These are phyloP conservation scores for Fusarium dlaminii DNA, from an alignment of 2,329 filamentous ascomycete species.

Conservation along the genomic window DNA sequence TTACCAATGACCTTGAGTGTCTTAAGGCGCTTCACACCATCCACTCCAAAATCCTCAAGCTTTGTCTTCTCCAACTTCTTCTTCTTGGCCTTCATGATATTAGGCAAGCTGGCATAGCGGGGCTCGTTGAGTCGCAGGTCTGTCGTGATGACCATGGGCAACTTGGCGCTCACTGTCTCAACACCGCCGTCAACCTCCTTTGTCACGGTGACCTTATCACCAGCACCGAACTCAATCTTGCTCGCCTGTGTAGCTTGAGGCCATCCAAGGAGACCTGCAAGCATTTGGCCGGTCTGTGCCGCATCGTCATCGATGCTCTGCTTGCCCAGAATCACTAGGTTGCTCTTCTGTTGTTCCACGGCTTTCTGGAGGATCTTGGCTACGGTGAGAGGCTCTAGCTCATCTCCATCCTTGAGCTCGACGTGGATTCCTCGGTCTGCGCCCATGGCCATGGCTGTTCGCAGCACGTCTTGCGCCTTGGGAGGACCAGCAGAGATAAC, in stretches of 20 bases:
- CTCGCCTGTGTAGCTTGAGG: slow-evolving; percentile 93
- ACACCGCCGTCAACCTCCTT: slow-evolving; percentile 95
- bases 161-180: slow-evolving; percentile 84
- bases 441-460: slow-evolving; percentile 98
- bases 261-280: slow-evolving; percentile 92
- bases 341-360: slow-evolving; percentile 84
- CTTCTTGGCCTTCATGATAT: slow-evolving; percentile 99
- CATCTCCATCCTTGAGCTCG: slow-evolving; percentile 77
- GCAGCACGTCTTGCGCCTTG: slow-evolving; percentile 87
- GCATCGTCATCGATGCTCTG: slow-evolving; percentile 98
- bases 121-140: slow-evolving; percentile 96
- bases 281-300: slow-evolving; percentile 97
- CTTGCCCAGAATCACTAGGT: slow-evolving; percentile 94
- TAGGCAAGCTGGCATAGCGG: slow-evolving; percentile 91
- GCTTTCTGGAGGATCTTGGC: slow-evolving; percentile 88
- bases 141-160: slow-evolving; percentile 95
- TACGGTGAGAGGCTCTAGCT: slow-evolving; percentile 88
- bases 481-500: slow-evolving; percentile 87
- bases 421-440: slow-evolving; percentile 93
- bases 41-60: slow-evolving; percentile 81
- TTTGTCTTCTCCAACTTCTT: slow-evolving; percentile 96
- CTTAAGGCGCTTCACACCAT: slow-evolving; percentile 81
- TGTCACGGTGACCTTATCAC: slow-evolving; percentile 78
- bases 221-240: slow-evolving; percentile 79
- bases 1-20: slow-evolving; percentile 86